These are phyloP conservation scores for Fusarium algeriense DNA, from an alignment of 2,329 filamentous ascomycete genomes.

Conservation along the genomic window DNA sequence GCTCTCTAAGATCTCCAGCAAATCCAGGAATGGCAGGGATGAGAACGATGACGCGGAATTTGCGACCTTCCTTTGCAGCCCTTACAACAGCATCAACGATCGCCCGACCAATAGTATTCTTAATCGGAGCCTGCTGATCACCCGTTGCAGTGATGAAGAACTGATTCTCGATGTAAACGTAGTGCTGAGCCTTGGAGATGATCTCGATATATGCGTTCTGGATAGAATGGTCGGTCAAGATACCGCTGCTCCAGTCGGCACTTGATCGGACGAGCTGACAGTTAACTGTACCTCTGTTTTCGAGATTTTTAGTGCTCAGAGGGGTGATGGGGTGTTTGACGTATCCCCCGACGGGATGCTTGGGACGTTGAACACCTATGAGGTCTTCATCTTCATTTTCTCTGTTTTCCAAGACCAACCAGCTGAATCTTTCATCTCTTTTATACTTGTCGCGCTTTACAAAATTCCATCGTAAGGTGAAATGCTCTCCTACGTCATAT, in stretches of 20 bases:
- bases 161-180: constrained; percentile 97
- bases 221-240: constrained; percentile 85
- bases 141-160: constrained; percentile 98
- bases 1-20: constrained; percentile 86
- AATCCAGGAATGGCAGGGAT: constrained; percentile 96
- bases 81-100: constrained; percentile 91
- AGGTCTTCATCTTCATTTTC: constrained; percentile 85
- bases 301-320: constrained; percentile 72
- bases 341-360: constrained; percentile 90
- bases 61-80: constrained; percentile 84
- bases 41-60: constrained; percentile 90
- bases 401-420: constrained; percentile 83
- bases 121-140: constrained; percentile 84
- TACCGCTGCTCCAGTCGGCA: constrained; percentile 93
- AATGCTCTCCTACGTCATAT: constrained; percentile 96
- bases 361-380: constrained; percentile 87
- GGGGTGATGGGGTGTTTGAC: constrained; percentile 81
- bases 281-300: constrained; percentile 78
- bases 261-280: constrained; percentile 92
- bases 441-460: constrained; percentile 99
- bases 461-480: constrained; percentile 95
- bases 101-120: constrained; percentile 87
- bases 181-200: constrained; percentile 90
- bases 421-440: constrained; percentile 84
- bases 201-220: constrained; percentile 88